phyloP scores from a whole-genome alignment of 2,329 filamentous ascomycete genomes.

The Penicillium decumbens region DNA sequence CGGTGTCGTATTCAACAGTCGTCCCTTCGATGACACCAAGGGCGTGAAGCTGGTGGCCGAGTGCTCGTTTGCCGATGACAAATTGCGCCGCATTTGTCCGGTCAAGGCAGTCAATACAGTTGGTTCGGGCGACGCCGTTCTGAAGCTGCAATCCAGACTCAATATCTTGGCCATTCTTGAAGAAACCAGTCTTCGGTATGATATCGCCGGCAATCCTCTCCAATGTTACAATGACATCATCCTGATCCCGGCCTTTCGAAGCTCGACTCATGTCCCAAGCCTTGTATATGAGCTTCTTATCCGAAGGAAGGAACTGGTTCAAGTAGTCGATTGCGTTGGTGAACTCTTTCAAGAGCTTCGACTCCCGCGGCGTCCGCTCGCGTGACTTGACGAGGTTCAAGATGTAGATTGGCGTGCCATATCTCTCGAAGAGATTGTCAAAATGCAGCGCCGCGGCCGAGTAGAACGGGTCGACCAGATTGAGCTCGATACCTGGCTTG shows the following conservation, averaged over 20 bases:
- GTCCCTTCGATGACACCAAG: slow-evolving; percentile 78
- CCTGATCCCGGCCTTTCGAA: slow-evolving; percentile 83
- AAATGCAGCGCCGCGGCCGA: slow-evolving; percentile 90
- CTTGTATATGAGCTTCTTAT: slow-evolving; percentile 85
- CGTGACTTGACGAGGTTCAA: slow-evolving; percentile 86
- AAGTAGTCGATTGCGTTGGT: slow-evolving; percentile 83
- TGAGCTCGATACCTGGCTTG: slow-evolving; percentile 92
- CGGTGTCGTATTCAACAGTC: slow-evolving; percentile 84
- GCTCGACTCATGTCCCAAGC: slow-evolving; percentile 98
- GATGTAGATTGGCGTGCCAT: slow-evolving; percentile 86
- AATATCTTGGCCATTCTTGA: slow-evolving; percentile 78
- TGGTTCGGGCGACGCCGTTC: slow-evolving; percentile 89
- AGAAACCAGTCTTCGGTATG: slow-evolving; percentile 81
- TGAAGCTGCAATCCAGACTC: slow-evolving; percentile 67
- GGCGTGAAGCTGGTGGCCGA: slow-evolving; percentile 87
- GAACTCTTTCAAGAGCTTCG: slow-evolving; percentile 82
- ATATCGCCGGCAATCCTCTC: slow-evolving; percentile 87
- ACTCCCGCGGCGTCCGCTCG: slow-evolving; percentile 84
- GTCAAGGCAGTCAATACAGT: slow-evolving; percentile 97
- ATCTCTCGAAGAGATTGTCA: slow-evolving; percentile 87
- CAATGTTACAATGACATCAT: slow-evolving; percentile 80
- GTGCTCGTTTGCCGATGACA: slow-evolving; percentile 88
- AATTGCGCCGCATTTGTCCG: slow-evolving; percentile 97
- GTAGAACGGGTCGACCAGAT: slow-evolving; percentile 94
- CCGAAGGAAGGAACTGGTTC: slow-evolving; percentile 82